Percentiles rank a stretch among this genome's conserved stretches.
phyloP scores from a whole-genome alignment of 371 early-diverging fungal species.

The Syncephalastrum contaminatum region DNA sequence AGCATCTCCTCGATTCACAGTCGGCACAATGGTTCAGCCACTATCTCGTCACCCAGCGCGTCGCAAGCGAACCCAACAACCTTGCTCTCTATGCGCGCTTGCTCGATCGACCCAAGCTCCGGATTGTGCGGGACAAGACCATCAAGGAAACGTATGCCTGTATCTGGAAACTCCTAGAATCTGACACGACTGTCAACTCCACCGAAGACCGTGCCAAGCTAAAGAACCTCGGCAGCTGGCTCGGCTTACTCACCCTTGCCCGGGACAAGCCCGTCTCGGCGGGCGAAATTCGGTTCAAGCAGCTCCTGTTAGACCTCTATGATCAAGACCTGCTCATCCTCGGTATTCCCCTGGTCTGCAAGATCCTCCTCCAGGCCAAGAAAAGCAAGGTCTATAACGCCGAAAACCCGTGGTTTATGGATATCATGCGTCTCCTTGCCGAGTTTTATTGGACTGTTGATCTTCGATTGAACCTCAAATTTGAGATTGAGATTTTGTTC shows the following conservation, averaged over 20 bases:
- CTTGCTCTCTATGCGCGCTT: conserved; percentile 84
- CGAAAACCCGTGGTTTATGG: conserved; percentile 97
- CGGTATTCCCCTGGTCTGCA: conserved; percentile 97
- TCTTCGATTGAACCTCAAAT: conserved; percentile 89
- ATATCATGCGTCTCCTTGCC: conserved; percentile 83
- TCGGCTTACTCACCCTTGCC: conserved; percentile 91
- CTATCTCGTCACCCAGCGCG: conserved; percentile 90
- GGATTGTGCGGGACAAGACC: conserved; percentile 49
- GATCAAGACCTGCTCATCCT: conserved; percentile 83
- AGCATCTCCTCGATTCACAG: conserved; percentile 64
- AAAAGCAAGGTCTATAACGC: conserved; percentile 87
- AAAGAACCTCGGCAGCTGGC: conserved; percentile 96
- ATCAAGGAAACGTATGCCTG: conserved; percentile 86
- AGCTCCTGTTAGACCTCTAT: conserved; percentile 85
- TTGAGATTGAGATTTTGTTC: conserved; percentile 96
- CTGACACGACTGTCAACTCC: conserved; percentile 83
- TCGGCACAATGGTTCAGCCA: conserved; percentile 88
- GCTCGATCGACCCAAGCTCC: conserved; percentile 57
- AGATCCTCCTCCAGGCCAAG: conserved; percentile 86
- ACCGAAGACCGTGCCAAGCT: conserved; percentile 84
- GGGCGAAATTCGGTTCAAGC: conserved; percentile 34
- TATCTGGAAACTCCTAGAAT: conserved; percentile 80
- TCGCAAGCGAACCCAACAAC: conserved; percentile 92
- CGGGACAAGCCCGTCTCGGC: conserved; percentile 81
- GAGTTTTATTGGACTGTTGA: conserved; percentile 93